phyloP scores from a whole-genome alignment of 495 filamentous ascomycete species.

The Annulohypoxylon maeteangense region DNA sequence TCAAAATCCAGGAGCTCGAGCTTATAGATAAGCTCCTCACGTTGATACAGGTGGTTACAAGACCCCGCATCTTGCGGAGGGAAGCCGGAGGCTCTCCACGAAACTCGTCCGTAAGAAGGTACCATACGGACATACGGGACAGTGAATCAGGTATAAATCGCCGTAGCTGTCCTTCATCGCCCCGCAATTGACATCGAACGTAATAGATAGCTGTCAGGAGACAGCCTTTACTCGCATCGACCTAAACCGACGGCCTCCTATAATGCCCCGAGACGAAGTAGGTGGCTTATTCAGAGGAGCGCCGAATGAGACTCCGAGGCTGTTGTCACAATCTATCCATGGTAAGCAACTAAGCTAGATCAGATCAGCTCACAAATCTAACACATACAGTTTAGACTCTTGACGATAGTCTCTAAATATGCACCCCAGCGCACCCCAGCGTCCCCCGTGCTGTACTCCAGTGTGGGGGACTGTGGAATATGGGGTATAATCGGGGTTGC shows the following conservation, averaged over 20 bases:
- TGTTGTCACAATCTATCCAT: slow-evolving; percentile 2
- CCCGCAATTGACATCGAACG: slow-evolving; percentile 13
- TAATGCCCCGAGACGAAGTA: slow-evolving; percentile 4
- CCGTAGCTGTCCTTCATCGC: slow-evolving; percentile 10
- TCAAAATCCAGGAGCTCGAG: not conserved
- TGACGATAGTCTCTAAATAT: not conserved
- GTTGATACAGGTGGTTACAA: not conserved
- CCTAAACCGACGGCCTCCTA: not conserved
- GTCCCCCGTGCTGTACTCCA: slow-evolving; percentile 1
- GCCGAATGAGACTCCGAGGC: slow-evolving; percentile 13
- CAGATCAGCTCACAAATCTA: not conserved
- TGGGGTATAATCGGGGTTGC: slow-evolving; percentile 10
- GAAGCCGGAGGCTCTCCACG: not conserved
- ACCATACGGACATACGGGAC: slow-evolving; percentile 1
- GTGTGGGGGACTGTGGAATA: not conserved
- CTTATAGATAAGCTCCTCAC: slow-evolving; percentile 4
- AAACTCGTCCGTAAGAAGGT: not conserved
- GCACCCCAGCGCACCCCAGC: not conserved
- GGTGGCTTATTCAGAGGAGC: not conserved
- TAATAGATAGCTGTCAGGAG: not conserved
- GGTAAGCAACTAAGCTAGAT: not conserved
- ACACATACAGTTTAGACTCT: slow-evolving; percentile 7
- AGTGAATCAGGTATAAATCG: slow-evolving; percentile 27
- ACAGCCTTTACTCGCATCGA: not conserved
- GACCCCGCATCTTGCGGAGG: slow-evolving; percentile 30